Evolutionary conservation across 2,329 filamentous ascomycete species (phyloP).

Genomic region (Ophiocordyceps sinensis): DNA sequence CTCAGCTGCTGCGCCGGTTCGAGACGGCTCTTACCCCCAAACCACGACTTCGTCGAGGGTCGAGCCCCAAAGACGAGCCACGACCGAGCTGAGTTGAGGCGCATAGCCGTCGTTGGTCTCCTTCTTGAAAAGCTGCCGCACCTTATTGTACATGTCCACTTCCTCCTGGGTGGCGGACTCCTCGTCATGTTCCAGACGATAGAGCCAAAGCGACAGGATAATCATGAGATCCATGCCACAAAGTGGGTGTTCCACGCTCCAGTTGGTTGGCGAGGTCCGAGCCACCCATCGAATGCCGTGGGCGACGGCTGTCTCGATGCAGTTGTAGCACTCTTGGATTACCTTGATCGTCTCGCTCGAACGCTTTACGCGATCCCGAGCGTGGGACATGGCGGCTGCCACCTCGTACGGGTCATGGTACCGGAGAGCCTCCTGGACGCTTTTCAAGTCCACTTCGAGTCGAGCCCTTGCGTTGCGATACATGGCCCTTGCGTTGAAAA

Average conservation of each 20-base stretch:
- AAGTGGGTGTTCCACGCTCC: slow-evolving; percentile 95
- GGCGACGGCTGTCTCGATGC: slow-evolving; percentile 86
- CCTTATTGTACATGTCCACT: slow-evolving; percentile 79
- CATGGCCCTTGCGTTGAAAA: slow-evolving; percentile 97
- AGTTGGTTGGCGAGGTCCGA: slow-evolving; percentile 94
- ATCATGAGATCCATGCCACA: slow-evolving; percentile 97
- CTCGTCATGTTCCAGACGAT: slow-evolving; percentile 97
- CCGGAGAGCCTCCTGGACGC: slow-evolving; percentile 86
- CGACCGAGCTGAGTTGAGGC: slow-evolving; percentile 81
- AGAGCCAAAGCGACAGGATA: slow-evolving; percentile 94
- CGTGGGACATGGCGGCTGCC: slow-evolving; percentile 88
- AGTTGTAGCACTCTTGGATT: slow-evolving; percentile 94
- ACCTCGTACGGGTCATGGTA: slow-evolving; percentile 98
- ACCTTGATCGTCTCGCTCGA: slow-evolving; percentile 97
- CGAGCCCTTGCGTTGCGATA: slow-evolving; percentile 88
- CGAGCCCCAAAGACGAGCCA: slow-evolving; percentile 89
- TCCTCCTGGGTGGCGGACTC: slow-evolving; percentile 79
- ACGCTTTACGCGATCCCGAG: slow-evolving; percentile 84
- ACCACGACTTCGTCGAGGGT: slow-evolving; percentile 98
- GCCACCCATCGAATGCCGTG: slow-evolving; percentile 97
- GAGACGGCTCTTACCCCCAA: slow-evolving; percentile 68
- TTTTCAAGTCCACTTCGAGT: slow-evolving; percentile 88
- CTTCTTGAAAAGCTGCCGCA: slow-evolving; percentile 80
- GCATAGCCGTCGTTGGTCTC: slow-evolving; percentile 73
- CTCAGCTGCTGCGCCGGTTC: not conserved